These are phyloP conservation scores for Dalbergia cultrata DNA, from an alignment of 306 rosid species.

Conservation along the genomic window DNA sequence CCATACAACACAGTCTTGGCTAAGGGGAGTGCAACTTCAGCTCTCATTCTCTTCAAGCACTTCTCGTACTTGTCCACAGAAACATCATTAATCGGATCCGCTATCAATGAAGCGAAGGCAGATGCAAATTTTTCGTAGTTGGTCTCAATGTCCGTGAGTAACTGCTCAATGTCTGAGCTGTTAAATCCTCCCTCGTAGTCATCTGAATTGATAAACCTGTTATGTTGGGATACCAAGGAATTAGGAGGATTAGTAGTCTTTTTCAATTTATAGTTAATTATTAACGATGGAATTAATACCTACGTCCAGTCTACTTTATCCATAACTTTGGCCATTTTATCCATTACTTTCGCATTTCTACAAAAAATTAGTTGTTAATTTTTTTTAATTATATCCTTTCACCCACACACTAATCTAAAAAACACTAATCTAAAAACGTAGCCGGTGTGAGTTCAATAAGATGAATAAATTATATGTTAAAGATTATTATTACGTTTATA, in stretches of 20 bases:
- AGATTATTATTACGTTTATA: too few relatives aligned
- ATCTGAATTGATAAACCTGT: constrained; percentile 64
- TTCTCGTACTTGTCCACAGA: constrained; percentile 53
- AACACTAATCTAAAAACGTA: too few relatives aligned
- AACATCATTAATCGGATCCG: constrained; percentile 55
- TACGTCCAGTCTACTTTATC: too few relatives aligned
- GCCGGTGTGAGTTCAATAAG: too few relatives aligned
- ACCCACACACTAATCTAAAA: too few relatives aligned
- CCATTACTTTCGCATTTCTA: too few relatives aligned
- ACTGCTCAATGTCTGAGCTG: constrained; percentile 53
- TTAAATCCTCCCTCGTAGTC: constrained; percentile 75
- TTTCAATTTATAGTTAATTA: neutral
- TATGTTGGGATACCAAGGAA: neutral
- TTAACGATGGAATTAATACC: too few relatives aligned
- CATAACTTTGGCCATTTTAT: too few relatives aligned
- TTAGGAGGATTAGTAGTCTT: neutral
- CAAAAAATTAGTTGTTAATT: too few relatives aligned
- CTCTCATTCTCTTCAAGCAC: constrained; percentile 58
- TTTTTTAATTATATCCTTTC: too few relatives aligned
- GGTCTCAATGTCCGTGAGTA: constrained; percentile 57
- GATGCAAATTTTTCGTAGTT: constrained; percentile 63
- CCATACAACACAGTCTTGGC: constrained; percentile 65
- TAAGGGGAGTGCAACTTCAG: constrained; percentile 57
- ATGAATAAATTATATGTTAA: too few relatives aligned
- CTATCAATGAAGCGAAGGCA: constrained; percentile 51